Percentiles rank a stretch among this genome's conserved stretches.
Conservation (phyloP, 2,329 filamentous ascomycete genomes). For the Coniochaeta ligniaria region DNA sequence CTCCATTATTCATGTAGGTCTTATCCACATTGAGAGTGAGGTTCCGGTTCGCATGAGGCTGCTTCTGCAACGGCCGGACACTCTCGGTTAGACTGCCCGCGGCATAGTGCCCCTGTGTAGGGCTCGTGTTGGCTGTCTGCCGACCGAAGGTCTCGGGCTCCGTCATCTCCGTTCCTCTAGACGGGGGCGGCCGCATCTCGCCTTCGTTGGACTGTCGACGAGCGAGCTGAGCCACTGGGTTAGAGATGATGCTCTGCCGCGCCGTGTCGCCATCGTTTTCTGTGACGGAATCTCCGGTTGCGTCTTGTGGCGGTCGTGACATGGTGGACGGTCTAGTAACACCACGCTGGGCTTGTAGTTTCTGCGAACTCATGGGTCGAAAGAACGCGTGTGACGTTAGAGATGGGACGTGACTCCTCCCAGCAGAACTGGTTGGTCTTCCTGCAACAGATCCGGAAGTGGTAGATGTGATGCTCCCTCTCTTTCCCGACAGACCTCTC, state of each 20-base stretch:
- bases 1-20: conserved; percentile 34
- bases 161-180: conserved; percentile 74
- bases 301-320: conserved; percentile 25
- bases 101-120: conserved; percentile 51
- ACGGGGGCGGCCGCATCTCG: conserved; percentile 55
- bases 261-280: conserved; percentile 28
- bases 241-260: conserved; percentile 53
- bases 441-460: conserved; percentile 36
- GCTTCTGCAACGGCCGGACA: conserved; percentile 63
- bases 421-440: conserved; percentile 60
- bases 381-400: conserved; percentile 89
- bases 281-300: conserved; percentile 7
- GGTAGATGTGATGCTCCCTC: conserved; percentile 28
- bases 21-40: conserved; percentile 54
- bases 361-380: conserved; percentile 92
- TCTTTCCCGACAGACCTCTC: conserved; percentile 37
- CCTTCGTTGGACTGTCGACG: conserved; percentile 31
- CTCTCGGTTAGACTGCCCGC: conserved; percentile 67
- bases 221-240: conserved; percentile 26
- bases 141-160: conserved; percentile 66
- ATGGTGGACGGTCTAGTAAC: conserved; percentile 37
- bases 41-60: conserved; percentile 29
- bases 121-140: conserved; percentile 67
- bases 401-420: conserved; percentile 82
- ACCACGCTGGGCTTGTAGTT: conserved; percentile 82